Base-by-base conservation (phyloP, 768 basidiomycete species). In the Wakefieldia striispora region DNA sequence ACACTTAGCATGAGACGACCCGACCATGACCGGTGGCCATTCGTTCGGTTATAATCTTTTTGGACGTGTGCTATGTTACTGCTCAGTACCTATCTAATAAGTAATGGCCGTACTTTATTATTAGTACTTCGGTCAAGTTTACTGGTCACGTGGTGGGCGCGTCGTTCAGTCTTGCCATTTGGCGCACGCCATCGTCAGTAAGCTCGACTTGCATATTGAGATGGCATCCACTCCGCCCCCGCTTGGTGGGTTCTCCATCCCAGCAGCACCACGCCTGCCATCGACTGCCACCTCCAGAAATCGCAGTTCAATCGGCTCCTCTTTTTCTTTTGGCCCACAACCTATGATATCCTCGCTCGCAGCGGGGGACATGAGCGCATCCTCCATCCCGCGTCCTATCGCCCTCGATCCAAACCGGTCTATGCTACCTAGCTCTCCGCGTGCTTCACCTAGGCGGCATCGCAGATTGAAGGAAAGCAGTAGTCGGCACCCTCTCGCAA, bases 321-420 rank as follows among this genome's bases (percentile, higher is more conserved):
- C 88, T 3, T 91, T 92, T 70, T 91, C 91, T 1, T 88, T 91
- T 59, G 87, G 84, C 24, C 90, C 90, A 19, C 84, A 87, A 59
- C 81, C 81, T 11, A 76, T 91, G 23, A 77, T 90, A 23, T 81
- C 86, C 61, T 84, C 88, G 0, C 83, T 84, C 60, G 71, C 80
- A 42, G 85, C 82, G 50, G 78, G 78, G 1, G 84, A 87, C 60
- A 72, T 78, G 10, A 85, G 82, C 64, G 76, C 79, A 3, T 64
- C 79, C 33, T 83, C 84, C 14, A 75, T 78, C 57, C 70, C 70
- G 31, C 77, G 75, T 47, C 73, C 78, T n/a, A 69, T 74, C 35
- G 81, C 81, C 4, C 77, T 91, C 40, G 90, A 92, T 65, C 90
- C 90, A 16, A 91, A 86, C 60, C 78, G 88, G 35, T 92, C 89